A percentile compares a stretch with the other conserved stretches of the same genome.
These are phyloP conservation scores for Stemphylium beticola DNA, from an alignment of 2,329 filamentous ascomycete genomes.

Conservation along the genomic window DNA sequence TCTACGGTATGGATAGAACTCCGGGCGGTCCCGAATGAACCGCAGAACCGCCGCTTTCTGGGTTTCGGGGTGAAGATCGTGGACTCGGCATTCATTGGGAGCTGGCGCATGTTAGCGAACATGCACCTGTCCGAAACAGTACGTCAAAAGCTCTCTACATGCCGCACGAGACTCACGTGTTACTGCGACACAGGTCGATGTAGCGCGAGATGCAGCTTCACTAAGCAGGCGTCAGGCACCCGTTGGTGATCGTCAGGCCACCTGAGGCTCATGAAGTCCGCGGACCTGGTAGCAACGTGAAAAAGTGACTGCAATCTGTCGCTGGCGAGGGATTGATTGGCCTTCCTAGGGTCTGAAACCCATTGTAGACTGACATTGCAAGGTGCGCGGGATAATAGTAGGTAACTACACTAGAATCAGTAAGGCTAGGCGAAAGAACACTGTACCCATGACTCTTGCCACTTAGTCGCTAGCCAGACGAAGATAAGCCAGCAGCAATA, in stretches of 20 bases:
- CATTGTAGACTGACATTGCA: constrained; percentile 6
- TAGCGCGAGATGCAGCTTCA: neutral
- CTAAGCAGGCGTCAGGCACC: neutral
- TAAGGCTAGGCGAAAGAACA: neutral
- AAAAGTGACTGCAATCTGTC: constrained; percentile 1
- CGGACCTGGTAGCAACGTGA: constrained; percentile 4
- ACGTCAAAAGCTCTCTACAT: neutral
- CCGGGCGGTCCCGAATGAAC: constrained; percentile 19
- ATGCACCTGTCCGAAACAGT: neutral
- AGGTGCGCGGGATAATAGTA: neutral
- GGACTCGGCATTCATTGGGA: neutral
- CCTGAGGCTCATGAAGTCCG: neutral
- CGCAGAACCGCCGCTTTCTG: constrained; percentile 21
- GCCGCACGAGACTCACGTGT: neutral
- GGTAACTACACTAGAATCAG: neutral
- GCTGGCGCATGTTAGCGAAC: neutral
- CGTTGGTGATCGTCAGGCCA: constrained; percentile 4
- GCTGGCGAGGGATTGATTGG: neutral
- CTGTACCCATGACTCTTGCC: neutral
- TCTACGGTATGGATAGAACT: constrained; percentile 16
- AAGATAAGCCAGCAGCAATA: constrained; percentile 1
- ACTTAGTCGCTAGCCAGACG: neutral
- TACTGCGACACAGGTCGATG: neutral
- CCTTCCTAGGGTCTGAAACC: neutral
- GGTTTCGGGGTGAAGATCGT: neutral